Conservation (phyloP, 1,284 basidiomycete genomes). For the Marasmius oreades region DNA sequence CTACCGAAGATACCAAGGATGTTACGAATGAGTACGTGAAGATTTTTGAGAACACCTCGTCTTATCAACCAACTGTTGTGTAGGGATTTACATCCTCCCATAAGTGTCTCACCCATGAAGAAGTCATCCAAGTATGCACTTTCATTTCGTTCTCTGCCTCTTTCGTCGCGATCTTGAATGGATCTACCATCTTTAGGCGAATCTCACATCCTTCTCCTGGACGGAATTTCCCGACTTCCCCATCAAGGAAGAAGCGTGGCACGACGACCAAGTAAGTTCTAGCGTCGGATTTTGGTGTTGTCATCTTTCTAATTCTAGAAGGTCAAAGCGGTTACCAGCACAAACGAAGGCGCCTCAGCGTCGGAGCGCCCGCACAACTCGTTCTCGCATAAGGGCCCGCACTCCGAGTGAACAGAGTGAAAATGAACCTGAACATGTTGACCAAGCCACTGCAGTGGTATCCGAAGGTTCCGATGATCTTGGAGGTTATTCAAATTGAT, state of each 20-base stretch:
- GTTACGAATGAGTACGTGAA: background rate
- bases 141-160: background rate
- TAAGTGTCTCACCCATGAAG: conserved; percentile 7
- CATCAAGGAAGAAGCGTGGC: conserved; percentile 5
- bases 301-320: background rate
- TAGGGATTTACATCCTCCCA: background rate
- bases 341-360: background rate
- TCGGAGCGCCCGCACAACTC: background rate
- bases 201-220: background rate
- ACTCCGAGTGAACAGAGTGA: background rate
- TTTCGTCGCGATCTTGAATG: background rate
- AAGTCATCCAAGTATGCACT: conserved; percentile 7
- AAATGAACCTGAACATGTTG: background rate
- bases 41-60: background rate
- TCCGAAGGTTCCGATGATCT: background rate
- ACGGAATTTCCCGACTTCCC: conserved; percentile 5
- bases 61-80: background rate
- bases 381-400: background rate
- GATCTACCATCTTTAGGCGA: background rate
- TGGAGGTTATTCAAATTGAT: background rate
- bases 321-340: background rate
- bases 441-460: background rate
- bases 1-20: background rate
- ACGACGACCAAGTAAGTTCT: background rate
- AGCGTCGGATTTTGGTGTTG: background rate